Evolutionary conservation across 345 rosid genomes (phyloP), one percentile per base, ranked within the genome.

Genomic region (Salix viminalis): DNA sequence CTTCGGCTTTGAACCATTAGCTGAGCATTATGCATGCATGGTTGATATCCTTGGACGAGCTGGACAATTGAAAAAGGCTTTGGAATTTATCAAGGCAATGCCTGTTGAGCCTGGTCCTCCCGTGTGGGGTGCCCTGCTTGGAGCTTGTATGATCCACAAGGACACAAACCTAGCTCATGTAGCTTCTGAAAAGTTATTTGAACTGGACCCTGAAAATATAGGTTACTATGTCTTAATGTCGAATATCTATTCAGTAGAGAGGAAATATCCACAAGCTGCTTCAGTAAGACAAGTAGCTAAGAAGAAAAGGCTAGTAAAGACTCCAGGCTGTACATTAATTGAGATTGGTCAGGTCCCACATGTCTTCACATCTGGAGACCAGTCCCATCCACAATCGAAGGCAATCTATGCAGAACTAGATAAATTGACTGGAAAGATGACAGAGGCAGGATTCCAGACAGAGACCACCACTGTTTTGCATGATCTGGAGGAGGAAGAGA

Each of bases 401-500:
- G 90, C 84, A 67, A 91, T 93, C 68, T 88, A 89, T 74, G 75
- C 85, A n/a, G 86, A 79, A 84, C 89, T 93, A 42, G 92, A 90
- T 79, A 79, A 75, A 70, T 83, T 93, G 48, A 86, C 77, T 60
- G 90, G 85, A 75, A 88, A 90, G 87, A 89, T 91, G 88, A 85
- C 76, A 78, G 96, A 93, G 82, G 89, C 92, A 50, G 97, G 96
- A 73, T 93, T 78, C 86, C 85, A 84, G 79, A 76, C 94, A 36
- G 90, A 88, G 78, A 91, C 92, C 1, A 74, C 79, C 62, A 69
- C 88, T 36, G 89, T 93, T 67, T 83, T 90, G 84, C 96, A 90
- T 70, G 96, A 93, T 54, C 92, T 93, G 73, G 96, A 93, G 81
- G 97, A 91, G 75, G 96, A 93, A 89, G 97, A 93, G 85, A 90